phyloP scores from a whole-genome alignment of 148 eudicot species.

The Polygonum aviculare region DNA sequence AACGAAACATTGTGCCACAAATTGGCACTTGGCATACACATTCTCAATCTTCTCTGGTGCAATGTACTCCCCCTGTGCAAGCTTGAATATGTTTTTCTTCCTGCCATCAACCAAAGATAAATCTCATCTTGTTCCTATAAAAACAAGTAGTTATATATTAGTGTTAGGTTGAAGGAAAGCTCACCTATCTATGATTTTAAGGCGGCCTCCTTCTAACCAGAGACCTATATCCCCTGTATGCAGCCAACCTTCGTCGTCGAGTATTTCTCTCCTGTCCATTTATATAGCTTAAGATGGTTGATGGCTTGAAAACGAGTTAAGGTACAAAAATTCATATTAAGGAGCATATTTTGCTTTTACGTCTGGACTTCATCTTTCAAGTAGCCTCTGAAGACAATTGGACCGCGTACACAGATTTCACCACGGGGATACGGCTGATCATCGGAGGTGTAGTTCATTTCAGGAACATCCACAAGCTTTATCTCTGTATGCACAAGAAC shows the following conservation, averaged over 20 bases:
- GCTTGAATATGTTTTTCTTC: constrained; percentile 87
- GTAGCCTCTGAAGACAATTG: constrained; percentile 75
- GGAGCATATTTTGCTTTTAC: constrained; percentile 22
- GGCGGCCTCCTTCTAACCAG: constrained; percentile 93
- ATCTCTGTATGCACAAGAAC: constrained; percentile 44
- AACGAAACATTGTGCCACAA: constrained; percentile 66
- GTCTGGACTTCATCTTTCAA: constrained; percentile 87
- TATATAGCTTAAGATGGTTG: neutral
- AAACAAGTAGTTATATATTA: neutral
- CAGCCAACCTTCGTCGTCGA: constrained; percentile 86
- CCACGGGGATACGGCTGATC: constrained; percentile 96
- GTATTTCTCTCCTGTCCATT: constrained; percentile 68
- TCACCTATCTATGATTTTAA: constrained; percentile 91
- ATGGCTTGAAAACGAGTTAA: neutral
- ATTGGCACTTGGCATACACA: constrained; percentile 81
- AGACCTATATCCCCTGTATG: constrained; percentile 93
- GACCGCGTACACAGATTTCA: constrained; percentile 93
- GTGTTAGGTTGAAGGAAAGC: neutral
- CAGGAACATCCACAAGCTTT: constrained; percentile 93
- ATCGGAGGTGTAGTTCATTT: constrained; percentile 87
- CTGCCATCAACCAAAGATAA: constrained; percentile 26
- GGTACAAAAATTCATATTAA: neutral
- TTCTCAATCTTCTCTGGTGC: constrained; percentile 94
- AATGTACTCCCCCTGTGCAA: constrained; percentile 86
- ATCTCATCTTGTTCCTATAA: neutral